A percentile compares a stretch with the other conserved stretches of the same genome.
Conservation (phyloP, 2,329 filamentous ascomycete species). For the Amylocarpus encephaloides region DNA sequence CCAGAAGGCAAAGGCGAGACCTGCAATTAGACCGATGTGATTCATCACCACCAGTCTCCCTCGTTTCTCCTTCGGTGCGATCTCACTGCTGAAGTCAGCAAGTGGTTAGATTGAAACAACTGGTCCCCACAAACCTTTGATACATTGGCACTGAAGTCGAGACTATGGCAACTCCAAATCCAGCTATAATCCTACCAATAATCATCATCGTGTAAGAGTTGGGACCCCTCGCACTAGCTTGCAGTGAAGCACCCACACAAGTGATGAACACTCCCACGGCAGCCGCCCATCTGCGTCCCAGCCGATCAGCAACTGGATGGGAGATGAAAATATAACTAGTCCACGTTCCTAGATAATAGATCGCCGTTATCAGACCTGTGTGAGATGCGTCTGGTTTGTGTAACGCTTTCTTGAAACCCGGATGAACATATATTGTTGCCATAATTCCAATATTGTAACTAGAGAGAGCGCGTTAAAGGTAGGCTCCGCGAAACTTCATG, state of each 20-base stretch:
- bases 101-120: not conserved
- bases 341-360: constrained; percentile 54
- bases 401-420: constrained; percentile 45
- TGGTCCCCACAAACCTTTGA: constrained; percentile 38
- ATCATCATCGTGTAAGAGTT: constrained; percentile 43
- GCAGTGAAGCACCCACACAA: constrained; percentile 43
- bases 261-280: constrained; percentile 41
- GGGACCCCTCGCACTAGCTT: constrained; percentile 38
- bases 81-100: constrained; percentile 37
- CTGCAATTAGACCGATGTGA: constrained; percentile 51
- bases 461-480: not conserved
- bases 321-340: constrained; percentile 49
- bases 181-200: constrained; percentile 45
- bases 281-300: constrained; percentile 47
- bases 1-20: constrained; percentile 50
- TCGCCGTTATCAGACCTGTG: constrained; percentile 47
- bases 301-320: constrained; percentile 43
- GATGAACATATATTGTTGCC: constrained; percentile 49
- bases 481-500: not conserved
- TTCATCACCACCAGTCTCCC: constrained; percentile 54
- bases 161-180: constrained; percentile 47
- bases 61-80: constrained; percentile 46
- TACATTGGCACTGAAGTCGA: constrained; percentile 52
- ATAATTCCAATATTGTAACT: constrained; percentile 54
- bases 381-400: constrained; percentile 39